Conservation (phyloP, 1,139 yeast genomes). For the Suhomyces wounanorum region DNA sequence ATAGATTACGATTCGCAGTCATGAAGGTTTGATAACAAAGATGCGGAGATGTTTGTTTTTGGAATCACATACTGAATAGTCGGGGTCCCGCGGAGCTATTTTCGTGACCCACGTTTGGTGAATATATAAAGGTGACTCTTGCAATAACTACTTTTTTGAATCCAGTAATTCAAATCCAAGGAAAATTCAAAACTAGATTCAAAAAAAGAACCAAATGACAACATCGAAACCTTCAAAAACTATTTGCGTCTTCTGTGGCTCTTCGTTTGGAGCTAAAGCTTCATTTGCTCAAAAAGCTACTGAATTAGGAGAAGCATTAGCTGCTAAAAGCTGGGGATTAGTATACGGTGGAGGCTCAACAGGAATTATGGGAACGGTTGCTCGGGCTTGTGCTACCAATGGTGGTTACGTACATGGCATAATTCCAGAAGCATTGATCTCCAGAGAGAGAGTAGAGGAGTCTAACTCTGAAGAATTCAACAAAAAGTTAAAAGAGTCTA, state of each 20-base stretch:
- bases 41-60: not conserved
- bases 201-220: constrained; percentile 11
- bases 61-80: not conserved
- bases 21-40: not conserved
- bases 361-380: constrained; percentile 84
- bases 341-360: constrained; percentile 93
- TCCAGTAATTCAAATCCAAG: not conserved
- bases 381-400: constrained; percentile 64
- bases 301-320: constrained; percentile 60
- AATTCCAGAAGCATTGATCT: constrained; percentile 79
- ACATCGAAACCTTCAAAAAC: constrained; percentile 38
- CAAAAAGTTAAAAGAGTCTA: constrained; percentile 45
- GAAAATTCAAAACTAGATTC: not conserved
- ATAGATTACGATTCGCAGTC: not conserved
- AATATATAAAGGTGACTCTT: not conserved
- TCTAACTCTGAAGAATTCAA: constrained; percentile 47
- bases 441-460: constrained; percentile 63
- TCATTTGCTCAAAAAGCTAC: constrained; percentile 56
- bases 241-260: constrained; percentile 86
- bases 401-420: constrained; percentile 85
- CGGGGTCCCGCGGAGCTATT: constrained; percentile 9
- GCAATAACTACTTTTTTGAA: not conserved
- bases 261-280: constrained; percentile 66
- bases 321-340: constrained; percentile 65
- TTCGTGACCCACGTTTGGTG: not conserved